phyloP scores from a whole-genome alignment of 192 early-diverging fungal species.

The Entrophospora sp. region DNA sequence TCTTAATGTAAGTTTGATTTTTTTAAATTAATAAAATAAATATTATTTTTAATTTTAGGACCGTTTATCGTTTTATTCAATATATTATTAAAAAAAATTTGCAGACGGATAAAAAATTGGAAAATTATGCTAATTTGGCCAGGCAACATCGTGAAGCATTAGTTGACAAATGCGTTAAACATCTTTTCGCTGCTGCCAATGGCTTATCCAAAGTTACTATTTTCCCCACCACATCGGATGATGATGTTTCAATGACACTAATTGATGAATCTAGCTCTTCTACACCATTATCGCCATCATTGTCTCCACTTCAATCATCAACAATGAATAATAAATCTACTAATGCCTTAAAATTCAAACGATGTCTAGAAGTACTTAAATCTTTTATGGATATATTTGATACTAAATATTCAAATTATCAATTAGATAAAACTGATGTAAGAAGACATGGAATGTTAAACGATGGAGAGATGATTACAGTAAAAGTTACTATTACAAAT shows the following conservation, averaged over 20 bases:
- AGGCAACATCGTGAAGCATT: constrained; percentile 29
- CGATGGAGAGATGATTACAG: constrained; percentile 31
- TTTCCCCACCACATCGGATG: background rate
- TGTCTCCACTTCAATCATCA: too few species aligned
- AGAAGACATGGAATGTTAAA: constrained; percentile 31
- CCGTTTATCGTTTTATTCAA: background rate
- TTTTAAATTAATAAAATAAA: too few species aligned
- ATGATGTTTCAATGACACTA: background rate
- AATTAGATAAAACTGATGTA: constrained; percentile 7
- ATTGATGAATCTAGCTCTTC: too few species aligned
- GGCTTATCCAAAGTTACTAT: background rate
- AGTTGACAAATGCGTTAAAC: constrained; percentile 32
- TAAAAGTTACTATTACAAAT: constrained; percentile 25
- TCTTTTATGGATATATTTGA: constrained; percentile 28
- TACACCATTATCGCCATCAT: too few species aligned
- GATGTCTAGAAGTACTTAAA: constrained; percentile 36
- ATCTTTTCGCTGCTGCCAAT: constrained; percentile 27
- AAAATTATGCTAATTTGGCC: constrained; percentile 17
- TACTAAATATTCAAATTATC: constrained; percentile 17
- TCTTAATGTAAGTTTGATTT: constrained; percentile 16
- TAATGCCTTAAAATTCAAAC: constrained; percentile 31
- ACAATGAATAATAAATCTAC: background rate
- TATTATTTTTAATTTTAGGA: too few species aligned
- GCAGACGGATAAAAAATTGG: constrained; percentile 23
- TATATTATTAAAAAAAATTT: background rate